Evolutionary conservation across 2,329 filamentous ascomycete genomes (phyloP), one percentile per base, ranked within the genome.

Genomic region (Diplodia intermedia): DNA sequence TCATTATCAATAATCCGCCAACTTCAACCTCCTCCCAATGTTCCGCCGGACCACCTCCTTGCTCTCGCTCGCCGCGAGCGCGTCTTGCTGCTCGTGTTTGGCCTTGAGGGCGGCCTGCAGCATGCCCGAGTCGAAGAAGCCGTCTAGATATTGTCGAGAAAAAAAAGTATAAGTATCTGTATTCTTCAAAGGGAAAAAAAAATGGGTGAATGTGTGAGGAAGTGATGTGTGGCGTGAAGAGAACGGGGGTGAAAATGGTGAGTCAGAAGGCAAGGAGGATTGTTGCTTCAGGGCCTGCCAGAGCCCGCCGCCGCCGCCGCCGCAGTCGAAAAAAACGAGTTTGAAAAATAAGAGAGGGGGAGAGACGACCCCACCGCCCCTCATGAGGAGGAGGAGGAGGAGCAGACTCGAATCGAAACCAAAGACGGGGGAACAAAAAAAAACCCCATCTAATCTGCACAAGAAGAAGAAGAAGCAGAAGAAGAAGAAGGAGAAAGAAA

Each of bases 121-220:
- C 93, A 97, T 97, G 15, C 94, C 94, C 0, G 94, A 93, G 77
- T 98, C 94, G 81, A 98, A 98, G 84, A 98, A 97, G 38, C 94
- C 94, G 83, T 97, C 94, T 97, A 76, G 38, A 67, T 33, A 52
- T 26, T 2, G 23, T 26, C 2, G 43, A 33, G 43, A n/a, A 47
- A 53, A 12, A 40, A 15, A 56, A 52, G 12, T 47, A 26, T 61
- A 65, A 29, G 33, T 55, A 31, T 57, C 14, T 31, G 43, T 60
- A 55, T 40, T 36, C 26, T 29, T 53, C 49, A 60, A 67, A 47
- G 7, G 6, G 2, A 6, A 18, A 9, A 47, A n/a, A n/a, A n/a
- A 47, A 47, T 2, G 4, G 18, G 18, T 8, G n/a, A 47, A 26
- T 26, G 2, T 3, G 23, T 7, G 40, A 15, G 18, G 18, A 18